Conservation (phyloP, 176 grass and related monocot genomes). For the Carex scoparia region DNA sequence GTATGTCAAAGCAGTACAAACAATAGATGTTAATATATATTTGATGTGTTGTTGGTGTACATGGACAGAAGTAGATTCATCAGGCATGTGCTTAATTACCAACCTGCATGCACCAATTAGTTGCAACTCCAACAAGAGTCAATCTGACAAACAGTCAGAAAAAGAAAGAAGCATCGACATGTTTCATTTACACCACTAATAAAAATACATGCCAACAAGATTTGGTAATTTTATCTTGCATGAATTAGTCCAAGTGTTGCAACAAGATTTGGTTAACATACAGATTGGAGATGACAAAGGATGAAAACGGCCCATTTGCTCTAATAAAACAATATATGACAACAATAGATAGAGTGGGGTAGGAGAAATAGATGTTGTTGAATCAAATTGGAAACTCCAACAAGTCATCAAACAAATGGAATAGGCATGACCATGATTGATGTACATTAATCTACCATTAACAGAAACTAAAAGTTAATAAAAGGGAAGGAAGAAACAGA, state of each 20-base stretch:
- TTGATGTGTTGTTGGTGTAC: background rate
- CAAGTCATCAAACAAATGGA: background rate
- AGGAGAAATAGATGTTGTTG: background rate
- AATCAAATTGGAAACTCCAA: background rate
- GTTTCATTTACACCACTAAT: background rate
- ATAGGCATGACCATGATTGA: slow-evolving; percentile 7
- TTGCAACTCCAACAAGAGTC: background rate
- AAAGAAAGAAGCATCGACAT: background rate
- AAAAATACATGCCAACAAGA: background rate
- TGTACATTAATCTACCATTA: slow-evolving; percentile 9
- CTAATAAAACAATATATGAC: background rate
- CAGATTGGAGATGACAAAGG: background rate
- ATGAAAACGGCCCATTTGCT: background rate
- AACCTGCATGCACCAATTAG: background rate
- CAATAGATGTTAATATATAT: background rate
- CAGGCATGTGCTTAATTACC: background rate
- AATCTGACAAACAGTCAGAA: background rate
- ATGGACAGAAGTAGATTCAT: background rate
- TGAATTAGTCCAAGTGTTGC: background rate
- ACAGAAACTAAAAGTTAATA: slow-evolving; percentile 14
- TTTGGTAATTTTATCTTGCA: background rate
- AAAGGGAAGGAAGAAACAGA: slow-evolving; percentile 27
- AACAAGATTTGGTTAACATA: slow-evolving; percentile 1
- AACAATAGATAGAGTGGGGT: background rate
- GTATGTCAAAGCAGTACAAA: background rate